A percentile compares a stretch with the other conserved stretches of the same genome.
These are phyloP conservation scores for Anaeromyces robustus DNA, from an alignment of 192 early-diverging fungal genomes.

Conservation along the genomic window DNA sequence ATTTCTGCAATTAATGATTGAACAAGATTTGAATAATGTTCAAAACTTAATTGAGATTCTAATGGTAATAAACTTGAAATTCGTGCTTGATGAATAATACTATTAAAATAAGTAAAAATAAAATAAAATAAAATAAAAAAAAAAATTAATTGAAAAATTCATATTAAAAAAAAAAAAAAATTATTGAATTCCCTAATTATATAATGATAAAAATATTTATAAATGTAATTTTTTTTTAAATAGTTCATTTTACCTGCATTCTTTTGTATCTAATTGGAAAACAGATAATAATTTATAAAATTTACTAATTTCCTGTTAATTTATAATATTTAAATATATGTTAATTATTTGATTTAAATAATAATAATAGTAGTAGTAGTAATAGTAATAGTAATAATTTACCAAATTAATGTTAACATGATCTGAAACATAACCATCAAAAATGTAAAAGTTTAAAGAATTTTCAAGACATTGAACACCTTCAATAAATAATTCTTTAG, in stretches of 20 bases:
- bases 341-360: too few species aligned
- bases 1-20: not conserved
- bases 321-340: not conserved
- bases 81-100: not conserved
- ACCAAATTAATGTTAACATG: not conserved
- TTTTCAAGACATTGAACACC: not conserved
- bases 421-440: not conserved
- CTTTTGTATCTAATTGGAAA: not conserved
- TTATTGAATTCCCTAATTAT: too few species aligned
- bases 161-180: too few species aligned
- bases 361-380: too few species aligned
- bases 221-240: too few species aligned
- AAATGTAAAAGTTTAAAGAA: not conserved
- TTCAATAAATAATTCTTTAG: not conserved
- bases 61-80: not conserved
- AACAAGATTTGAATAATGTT: not conserved
- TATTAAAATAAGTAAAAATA: not conserved
- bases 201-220: too few species aligned
- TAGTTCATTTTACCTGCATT: not conserved
- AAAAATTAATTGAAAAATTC: too few species aligned
- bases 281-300: not conserved
- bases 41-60: not conserved
- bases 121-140: too few species aligned
- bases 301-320: not conserved
- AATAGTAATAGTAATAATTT: not conserved